Evolutionary conservation across 768 basidiomycete genomes (phyloP), one percentile per base, ranked within the genome.

Genomic region (Mrakia blollopis): DNA sequence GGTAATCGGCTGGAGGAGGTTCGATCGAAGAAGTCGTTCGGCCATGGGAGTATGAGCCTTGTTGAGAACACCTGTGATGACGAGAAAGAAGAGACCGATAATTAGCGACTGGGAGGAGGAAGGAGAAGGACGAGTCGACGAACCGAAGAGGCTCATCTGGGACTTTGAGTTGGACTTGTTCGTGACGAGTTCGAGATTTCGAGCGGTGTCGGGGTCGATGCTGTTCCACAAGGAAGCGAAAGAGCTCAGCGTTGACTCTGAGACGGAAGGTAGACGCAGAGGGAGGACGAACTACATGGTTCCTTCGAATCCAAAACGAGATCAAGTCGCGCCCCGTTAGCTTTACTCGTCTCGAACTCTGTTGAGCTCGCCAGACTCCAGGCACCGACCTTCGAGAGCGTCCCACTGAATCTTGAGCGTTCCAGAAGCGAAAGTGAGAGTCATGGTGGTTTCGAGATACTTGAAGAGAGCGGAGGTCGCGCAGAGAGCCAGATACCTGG

Each of bases 401-500:
- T 88, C 85, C 80, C 91, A 94, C 11, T 68, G 70, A 74, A 86
- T 84, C 13, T 79, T 76, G 21, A 85, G 75, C 25, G 79, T 80
- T 16, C 79, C 75, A 2, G 80, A 79, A 0, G 91, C 87, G 82
- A 92, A 98, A 21, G 89, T 87, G 0, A 87, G 88, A 79, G 92
- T 91, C 72, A 91, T 83, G 70, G 88, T 87, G 2, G 84, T 83
- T 81, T 95, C 92, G 30, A 90, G 87, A 80, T 92, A 89, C 82
- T 93, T 93, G 87, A 98, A 94, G 23, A 98, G 85, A 0, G 94
- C 95, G 70, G 90, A 90, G 0, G 88, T 86, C 2, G 96, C 93
- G 4, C 92, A 92, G 10, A 98, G 88, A 0, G 92, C 91, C 80
- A 93, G 94, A 81, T 94, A 94, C 84, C 93, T 97, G 72, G 39